A percentile compares a stretch with the other conserved stretches of the same genome.
Evolutionary conservation across 2,329 filamentous ascomycete genomes (phyloP).

Genomic region (Xylaria sp.): DNA sequence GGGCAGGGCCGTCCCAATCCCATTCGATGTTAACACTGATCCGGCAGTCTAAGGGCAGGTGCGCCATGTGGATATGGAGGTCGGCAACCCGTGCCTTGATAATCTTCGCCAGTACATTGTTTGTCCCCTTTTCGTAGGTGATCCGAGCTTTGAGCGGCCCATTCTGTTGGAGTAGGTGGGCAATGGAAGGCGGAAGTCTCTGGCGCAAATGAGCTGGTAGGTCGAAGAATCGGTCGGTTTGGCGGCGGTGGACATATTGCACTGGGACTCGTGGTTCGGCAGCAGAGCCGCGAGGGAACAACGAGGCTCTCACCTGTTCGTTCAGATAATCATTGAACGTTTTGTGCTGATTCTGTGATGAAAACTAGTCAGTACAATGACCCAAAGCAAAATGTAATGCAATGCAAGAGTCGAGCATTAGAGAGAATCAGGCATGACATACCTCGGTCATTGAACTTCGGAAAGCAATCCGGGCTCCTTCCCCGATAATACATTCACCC

Average conservation of each 20-base stretch:
- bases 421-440: constrained; percentile 49
- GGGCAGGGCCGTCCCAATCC: constrained; percentile 77
- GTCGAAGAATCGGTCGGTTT: constrained; percentile 86
- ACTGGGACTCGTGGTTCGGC: constrained; percentile 68
- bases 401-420: not conserved
- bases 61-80: constrained; percentile 85
- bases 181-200: constrained; percentile 72
- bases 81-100: constrained; percentile 91
- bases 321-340: constrained; percentile 89
- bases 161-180: constrained; percentile 67
- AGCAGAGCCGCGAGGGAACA: constrained; percentile 64
- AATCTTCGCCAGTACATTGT: constrained; percentile 80
- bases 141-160: constrained; percentile 75
- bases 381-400: not conserved
- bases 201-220: constrained; percentile 70
- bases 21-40: constrained; percentile 96
- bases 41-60: constrained; percentile 84
- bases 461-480: constrained; percentile 73
- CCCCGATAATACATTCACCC: constrained; percentile 76
- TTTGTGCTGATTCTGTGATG: constrained; percentile 78
- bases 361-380: constrained; percentile 15
- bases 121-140: constrained; percentile 78
- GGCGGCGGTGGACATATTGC: constrained; percentile 82
- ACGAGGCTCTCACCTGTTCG: constrained; percentile 67
- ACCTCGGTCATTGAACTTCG: constrained; percentile 92